A percentile compares a stretch with the other conserved stretches of the same genome.
phyloP scores from a whole-genome alignment of 257 asterid genomes.

The Lycium barbarum region DNA sequence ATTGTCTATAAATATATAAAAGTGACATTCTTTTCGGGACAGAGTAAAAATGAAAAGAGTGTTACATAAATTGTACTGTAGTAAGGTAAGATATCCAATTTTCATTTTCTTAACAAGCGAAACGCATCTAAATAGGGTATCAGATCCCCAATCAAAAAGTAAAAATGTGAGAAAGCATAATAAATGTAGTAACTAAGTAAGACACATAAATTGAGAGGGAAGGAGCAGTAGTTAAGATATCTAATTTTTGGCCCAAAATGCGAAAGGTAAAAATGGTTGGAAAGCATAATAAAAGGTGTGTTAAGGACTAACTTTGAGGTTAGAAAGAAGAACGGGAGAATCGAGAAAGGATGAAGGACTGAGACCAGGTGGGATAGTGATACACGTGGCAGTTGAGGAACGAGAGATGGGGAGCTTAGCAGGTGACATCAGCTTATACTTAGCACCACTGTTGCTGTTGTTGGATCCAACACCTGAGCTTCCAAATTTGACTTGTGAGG shows the following conservation, averaged over 20 bases:
- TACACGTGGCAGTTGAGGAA: conserved; percentile 54
- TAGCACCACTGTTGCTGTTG: conserved; percentile 48
- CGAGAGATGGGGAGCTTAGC: conserved; percentile 99
- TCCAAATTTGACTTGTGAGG: not conserved
- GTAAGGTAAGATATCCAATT: conserved; percentile 5
- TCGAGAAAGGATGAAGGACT: conserved; percentile 96
- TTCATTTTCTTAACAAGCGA: conserved; percentile 25
- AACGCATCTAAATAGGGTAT: conserved; percentile 27
- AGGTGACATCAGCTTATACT: conserved; percentile 90
- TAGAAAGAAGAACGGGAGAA: conserved; percentile 93
- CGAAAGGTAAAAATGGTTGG: too few relatives aligned
- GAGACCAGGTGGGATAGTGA: conserved; percentile 90
- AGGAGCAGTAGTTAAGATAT: too few relatives aligned
- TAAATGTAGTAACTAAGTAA: too few relatives aligned
- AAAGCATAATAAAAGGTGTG: too few relatives aligned
- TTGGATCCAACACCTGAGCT: conserved; percentile 15
- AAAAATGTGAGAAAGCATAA: conserved; percentile 6
- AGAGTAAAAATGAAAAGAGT: too few relatives aligned
- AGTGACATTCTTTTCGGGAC: too few relatives aligned
- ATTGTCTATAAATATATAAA: too few relatives aligned
- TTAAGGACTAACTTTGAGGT: conserved; percentile 67
- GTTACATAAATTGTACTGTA: too few relatives aligned
- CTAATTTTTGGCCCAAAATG: too few relatives aligned
- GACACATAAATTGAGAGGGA: too few relatives aligned
- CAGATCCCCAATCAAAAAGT: conserved; percentile 41